Evolutionary conservation across 345 rosid genomes (phyloP).

Genomic region (Salix suchowensis): DNA sequence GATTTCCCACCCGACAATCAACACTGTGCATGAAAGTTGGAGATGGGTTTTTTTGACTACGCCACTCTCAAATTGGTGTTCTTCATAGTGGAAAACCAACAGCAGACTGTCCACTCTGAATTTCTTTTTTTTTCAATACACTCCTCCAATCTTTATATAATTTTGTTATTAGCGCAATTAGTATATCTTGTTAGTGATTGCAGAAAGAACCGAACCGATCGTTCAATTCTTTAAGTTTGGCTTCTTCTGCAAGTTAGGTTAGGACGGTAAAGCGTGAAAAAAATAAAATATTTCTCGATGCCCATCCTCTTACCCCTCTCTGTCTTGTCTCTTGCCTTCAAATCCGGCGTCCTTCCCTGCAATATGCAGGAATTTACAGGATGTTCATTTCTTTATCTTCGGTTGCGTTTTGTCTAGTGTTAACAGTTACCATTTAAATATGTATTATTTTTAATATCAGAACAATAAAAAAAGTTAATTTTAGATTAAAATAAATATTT

Average conservation of each 20-base stretch:
- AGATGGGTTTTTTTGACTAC: conserved; percentile 47
- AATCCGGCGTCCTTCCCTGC: conserved; percentile 37
- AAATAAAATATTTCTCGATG: background rate
- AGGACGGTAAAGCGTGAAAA: background rate
- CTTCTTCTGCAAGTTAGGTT: conserved; percentile 26
- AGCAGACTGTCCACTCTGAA: background rate
- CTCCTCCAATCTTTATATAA: background rate
- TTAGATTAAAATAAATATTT: too few relatives aligned
- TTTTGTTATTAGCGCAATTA: too few relatives aligned
- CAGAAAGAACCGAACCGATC: background rate
- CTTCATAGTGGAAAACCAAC: background rate
- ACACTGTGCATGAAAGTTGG: conserved; percentile 37
- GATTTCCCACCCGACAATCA: conserved; percentile 51
- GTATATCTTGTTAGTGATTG: too few relatives aligned
- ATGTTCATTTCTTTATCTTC: too few relatives aligned
- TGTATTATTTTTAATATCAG: too few relatives aligned
- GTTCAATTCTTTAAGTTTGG: conserved; percentile 3
- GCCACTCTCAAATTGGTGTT: conserved; percentile 3
- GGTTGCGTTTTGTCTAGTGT: too few relatives aligned
- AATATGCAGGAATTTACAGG: background rate
- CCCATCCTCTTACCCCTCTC: background rate
- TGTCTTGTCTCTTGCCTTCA: conserved; percentile 28
- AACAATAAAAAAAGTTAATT: too few relatives aligned
- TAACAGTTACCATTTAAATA: too few relatives aligned
- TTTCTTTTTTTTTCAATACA: too few relatives aligned